Conservation (phyloP, 148 eudicot species). For the Gaultheria prostrata region DNA sequence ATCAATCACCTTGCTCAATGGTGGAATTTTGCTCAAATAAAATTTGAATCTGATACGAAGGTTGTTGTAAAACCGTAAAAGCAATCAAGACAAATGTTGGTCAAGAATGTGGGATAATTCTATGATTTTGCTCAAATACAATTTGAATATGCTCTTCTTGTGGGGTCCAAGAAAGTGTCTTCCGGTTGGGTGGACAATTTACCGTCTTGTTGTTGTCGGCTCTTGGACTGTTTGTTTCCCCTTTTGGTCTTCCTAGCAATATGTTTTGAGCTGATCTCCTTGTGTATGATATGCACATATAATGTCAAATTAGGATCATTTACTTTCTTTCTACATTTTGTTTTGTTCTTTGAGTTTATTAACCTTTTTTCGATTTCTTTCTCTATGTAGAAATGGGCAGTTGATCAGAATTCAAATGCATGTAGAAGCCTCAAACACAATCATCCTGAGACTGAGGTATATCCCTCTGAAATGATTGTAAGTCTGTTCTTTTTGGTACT, state of each 20-base stretch:
- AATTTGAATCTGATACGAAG: neutral
- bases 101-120: neutral
- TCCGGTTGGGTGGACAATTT: no score
- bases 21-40: neutral
- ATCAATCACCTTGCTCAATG: neutral
- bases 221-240: neutral
- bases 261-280: neutral
- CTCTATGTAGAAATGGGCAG: constrained; percentile 72
- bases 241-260: neutral
- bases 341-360: neutral
- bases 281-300: neutral
- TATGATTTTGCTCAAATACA: neutral
- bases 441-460: constrained; percentile 81
- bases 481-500: neutral
- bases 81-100: neutral
- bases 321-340: neutral
- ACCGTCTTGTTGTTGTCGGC: neutral
- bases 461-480: neutral
- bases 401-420: constrained; percentile 60
- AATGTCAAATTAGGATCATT: neutral
- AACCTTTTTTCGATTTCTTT: neutral
- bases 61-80: neutral
- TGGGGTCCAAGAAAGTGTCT: neutral
- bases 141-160: neutral
- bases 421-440: constrained; percentile 65